phyloP scores from a whole-genome alignment of 202 grass and related monocot genomes.

The Bolboschoenoplectus hybrid region DNA sequence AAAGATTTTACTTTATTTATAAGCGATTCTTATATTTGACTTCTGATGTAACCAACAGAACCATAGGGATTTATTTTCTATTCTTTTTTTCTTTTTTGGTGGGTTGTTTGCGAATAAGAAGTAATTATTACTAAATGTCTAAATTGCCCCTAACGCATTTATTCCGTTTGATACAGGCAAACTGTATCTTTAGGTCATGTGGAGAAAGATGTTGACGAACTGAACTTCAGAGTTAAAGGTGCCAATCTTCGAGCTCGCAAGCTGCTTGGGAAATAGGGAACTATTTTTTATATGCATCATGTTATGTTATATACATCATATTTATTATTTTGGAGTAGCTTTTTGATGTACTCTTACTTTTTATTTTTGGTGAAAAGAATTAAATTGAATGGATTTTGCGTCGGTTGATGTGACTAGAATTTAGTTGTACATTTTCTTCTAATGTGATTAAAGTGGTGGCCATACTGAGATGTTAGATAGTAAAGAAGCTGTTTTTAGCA shows the following conservation, averaged over 20 bases:
- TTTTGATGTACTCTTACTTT: not conserved
- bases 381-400: not conserved
- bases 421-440: not conserved
- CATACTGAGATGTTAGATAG: not conserved
- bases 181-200: slow-evolving; percentile 50
- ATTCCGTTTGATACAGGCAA: slow-evolving; percentile 57
- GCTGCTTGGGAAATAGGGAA: slow-evolving; percentile 60
- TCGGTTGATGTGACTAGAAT: slow-evolving; percentile 31
- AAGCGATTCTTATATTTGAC: not conserved
- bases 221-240: slow-evolving; percentile 68
- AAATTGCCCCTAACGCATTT: slow-evolving; percentile 12
- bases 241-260: slow-evolving; percentile 51
- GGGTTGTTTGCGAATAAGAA: not conserved
- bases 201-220: slow-evolving; percentile 64
- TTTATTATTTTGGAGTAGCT: slow-evolving; percentile 15
- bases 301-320: slow-evolving; percentile 32
- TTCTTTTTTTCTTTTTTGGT: not conserved
- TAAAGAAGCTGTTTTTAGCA: not conserved
- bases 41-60: not conserved
- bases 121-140: not conserved
- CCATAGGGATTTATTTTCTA: not conserved
- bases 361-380: slow-evolving; percentile 7
- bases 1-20: no score
- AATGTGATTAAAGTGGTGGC: not conserved
- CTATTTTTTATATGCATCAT: slow-evolving; percentile 18